A percentile compares a stretch with the other conserved stretches of the same genome.
These are phyloP conservation scores for Neurospora sp. DNA, from an alignment of 495 filamentous ascomycete species.

Conservation along the genomic window DNA sequence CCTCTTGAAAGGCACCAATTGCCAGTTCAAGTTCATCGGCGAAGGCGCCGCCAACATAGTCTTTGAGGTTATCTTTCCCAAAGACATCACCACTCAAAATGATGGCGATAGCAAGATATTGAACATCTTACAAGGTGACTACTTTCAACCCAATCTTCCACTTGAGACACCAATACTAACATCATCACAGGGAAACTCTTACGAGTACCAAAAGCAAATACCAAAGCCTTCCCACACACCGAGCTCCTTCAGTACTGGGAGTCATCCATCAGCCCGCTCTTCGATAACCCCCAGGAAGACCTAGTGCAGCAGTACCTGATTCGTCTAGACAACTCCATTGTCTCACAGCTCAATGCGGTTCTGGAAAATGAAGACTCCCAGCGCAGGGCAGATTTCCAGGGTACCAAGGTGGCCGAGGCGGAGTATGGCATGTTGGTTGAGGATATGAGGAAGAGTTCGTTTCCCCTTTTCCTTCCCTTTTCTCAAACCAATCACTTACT, in stretches of 20 bases:
- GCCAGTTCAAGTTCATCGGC: slow-evolving; percentile 26
- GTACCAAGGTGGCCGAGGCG: slow-evolving; percentile 47
- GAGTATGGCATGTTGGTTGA: slow-evolving; percentile 65
- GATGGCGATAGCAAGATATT: slow-evolving; percentile 9
- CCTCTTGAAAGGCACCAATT: neutral
- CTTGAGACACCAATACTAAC: neutral
- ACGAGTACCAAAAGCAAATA: slow-evolving; percentile 54
- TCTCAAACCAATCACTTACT: neutral
- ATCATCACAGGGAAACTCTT: slow-evolving; percentile 44
- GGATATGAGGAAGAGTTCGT: slow-evolving; percentile 56
- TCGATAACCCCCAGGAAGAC: slow-evolving; percentile 30
- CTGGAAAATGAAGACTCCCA: slow-evolving; percentile 31
- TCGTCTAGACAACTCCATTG: slow-evolving; percentile 31
- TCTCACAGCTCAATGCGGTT: slow-evolving; percentile 38
- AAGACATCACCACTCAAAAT: slow-evolving; percentile 5
- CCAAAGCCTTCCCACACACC: slow-evolving; percentile 42
- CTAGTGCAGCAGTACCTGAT: slow-evolving; percentile 53
- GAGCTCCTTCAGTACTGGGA: slow-evolving; percentile 51
- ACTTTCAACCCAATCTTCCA: too few species aligned
- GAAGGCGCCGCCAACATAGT: slow-evolving; percentile 69
- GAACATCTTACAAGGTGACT: slow-evolving; percentile 8
- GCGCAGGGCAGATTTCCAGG: slow-evolving; percentile 39
- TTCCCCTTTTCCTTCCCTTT: neutral
- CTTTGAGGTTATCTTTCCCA: slow-evolving; percentile 43
- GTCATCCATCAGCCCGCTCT: slow-evolving; percentile 45